Evolutionary conservation across 768 basidiomycete genomes (phyloP), one percentile per base, ranked within the genome.

Genomic region (Fibroporia radiculosa): DNA sequence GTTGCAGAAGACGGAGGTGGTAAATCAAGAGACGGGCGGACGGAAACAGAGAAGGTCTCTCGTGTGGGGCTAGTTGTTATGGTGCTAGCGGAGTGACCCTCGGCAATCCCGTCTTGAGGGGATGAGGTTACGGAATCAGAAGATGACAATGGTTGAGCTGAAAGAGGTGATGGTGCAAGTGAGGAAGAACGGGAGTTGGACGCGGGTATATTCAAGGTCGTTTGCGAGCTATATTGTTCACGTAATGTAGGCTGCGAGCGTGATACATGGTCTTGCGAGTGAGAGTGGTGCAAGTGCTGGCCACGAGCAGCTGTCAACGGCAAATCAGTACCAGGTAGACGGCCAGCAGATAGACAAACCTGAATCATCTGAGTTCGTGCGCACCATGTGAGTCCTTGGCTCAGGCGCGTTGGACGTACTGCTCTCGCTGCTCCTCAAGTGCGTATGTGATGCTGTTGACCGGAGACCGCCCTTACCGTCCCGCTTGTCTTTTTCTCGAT

Each of bases 351-450:
- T 31, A 36, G 18, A 37, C 35, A 36, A 22, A 70, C 70, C 58
- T 42, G 62, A 56, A 8, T 65, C 56, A 36, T 66, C 69, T 18
- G 66, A 66, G 22, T 56, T 48, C 39, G 57, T 51, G 32, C 61
- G 55, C 20, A 47, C 35, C 46, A 59, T 27, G 28, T 53, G 42
- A 3, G 44, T 32, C 28, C 58, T 55, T 13, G 57, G 59, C 35
- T 71, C 67, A 3, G 47, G 34, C 4, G 42, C 49, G 29, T 48
- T 58, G 10, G 45, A 38, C 31, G 39, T 29, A 22, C 46, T 36
- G 14, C 47, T 48, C 39, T 62, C 52, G 42, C 49, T 43, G 11
- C 49, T 37, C 40, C 59, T 58, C 37, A 64, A 50, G 47, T 60
- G 56, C 35, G 59, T 50, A 44, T 58, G 58, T 13, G 65, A 63